Conservation (phyloP, 108 stramenopile species). For the Fistulifera pelliculosa region DNA sequence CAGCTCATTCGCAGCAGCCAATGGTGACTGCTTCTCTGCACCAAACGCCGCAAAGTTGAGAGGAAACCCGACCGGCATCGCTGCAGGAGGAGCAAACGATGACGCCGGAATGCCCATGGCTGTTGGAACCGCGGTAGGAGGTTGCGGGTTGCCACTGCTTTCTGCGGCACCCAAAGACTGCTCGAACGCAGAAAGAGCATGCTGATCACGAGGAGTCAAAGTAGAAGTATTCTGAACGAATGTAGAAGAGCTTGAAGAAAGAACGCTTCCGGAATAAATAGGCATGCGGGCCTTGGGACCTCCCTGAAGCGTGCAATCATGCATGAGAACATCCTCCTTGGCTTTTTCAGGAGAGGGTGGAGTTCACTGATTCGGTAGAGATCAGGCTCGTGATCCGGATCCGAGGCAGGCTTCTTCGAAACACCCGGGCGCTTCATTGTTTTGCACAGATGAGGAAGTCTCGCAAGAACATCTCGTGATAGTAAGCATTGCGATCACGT, state of each 20-base stretch:
- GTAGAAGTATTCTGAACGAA: background rate
- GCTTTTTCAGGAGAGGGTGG: slow-evolving; percentile 42
- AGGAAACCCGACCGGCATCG: background rate
- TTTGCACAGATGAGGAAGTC: slow-evolving; percentile 40
- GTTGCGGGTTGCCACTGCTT: background rate
- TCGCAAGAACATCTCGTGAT: slow-evolving; percentile 52
- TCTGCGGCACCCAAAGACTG: slow-evolving; percentile 10
- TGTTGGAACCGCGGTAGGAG: background rate
- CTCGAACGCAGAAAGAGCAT: slow-evolving; percentile 4
- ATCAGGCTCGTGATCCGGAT: slow-evolving; percentile 48
- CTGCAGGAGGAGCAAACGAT: slow-evolving; percentile 2
- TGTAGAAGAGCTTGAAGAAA: background rate
- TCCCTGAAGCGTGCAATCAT: slow-evolving; percentile 38
- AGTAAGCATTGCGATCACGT: slow-evolving; percentile 58
- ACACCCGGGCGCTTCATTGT: slow-evolving; percentile 46
- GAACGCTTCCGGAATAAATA: slow-evolving; percentile 16
- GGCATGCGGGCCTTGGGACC: slow-evolving; percentile 73
- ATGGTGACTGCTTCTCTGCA: background rate
- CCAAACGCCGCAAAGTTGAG: background rate
- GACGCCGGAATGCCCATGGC: background rate
- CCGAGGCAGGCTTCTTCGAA: slow-evolving; percentile 35
- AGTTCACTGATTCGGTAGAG: slow-evolving; percentile 41
- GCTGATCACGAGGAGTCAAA: slow-evolving; percentile 10
- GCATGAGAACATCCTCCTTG: slow-evolving; percentile 39
- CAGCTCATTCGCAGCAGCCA: slow-evolving; percentile 6